phyloP scores from a whole-genome alignment of 768 basidiomycete species.

The Termitomyces sp. region DNA sequence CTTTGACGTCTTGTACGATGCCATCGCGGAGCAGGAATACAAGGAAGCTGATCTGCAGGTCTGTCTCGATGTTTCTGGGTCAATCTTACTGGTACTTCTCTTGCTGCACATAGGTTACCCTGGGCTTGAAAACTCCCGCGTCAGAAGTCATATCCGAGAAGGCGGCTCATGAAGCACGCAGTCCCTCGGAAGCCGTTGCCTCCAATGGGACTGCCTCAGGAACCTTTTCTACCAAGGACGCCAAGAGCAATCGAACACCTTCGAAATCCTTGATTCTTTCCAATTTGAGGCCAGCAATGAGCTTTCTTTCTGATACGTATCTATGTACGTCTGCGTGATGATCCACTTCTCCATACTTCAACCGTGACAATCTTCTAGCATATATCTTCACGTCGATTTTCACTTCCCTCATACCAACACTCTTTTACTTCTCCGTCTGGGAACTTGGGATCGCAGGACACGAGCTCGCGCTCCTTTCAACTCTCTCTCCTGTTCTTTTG shows the following conservation, averaged over 20 bases:
- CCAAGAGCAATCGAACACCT: neutral
- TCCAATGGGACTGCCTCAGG: neutral
- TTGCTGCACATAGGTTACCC: conserved; percentile 19
- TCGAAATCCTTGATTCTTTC: neutral
- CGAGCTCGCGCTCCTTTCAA: conserved; percentile 69
- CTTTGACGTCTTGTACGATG: conserved; percentile 70
- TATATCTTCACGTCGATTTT: conserved; percentile 82
- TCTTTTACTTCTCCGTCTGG: conserved; percentile 95
- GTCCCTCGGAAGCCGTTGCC: neutral
- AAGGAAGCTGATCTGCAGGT: conserved; percentile 49
- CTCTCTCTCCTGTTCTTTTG: conserved; percentile 66
- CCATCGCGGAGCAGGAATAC: conserved; percentile 59
- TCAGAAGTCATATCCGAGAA: neutral
- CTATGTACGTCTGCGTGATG: conserved; percentile 40
- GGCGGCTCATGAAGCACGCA: conserved; percentile 12
- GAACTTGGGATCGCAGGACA: conserved; percentile 80
- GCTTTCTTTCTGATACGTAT: conserved; percentile 42
- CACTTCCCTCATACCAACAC: conserved; percentile 69
- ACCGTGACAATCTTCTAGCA: conserved; percentile 32
- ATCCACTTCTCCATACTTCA: neutral
- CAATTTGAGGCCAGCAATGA: conserved; percentile 18
- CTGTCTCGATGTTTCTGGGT: conserved; percentile 10
- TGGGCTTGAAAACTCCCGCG: conserved; percentile 13
- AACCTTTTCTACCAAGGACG: neutral
- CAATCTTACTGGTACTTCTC: neutral